Evolutionary conservation across 352 stramenopile species (phyloP).

Genomic region (Pythium aristosporum): DNA sequence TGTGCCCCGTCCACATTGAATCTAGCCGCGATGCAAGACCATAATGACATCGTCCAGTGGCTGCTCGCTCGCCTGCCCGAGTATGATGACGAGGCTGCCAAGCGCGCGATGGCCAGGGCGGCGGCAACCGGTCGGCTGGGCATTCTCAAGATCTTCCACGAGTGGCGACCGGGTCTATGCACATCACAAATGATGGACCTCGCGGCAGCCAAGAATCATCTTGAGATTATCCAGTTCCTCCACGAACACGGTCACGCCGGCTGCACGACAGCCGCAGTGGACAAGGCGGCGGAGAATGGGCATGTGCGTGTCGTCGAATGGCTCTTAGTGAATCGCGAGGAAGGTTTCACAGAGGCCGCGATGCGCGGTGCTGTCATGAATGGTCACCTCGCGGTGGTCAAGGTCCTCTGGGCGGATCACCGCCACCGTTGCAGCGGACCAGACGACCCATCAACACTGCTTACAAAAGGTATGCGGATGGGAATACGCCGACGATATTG

Average conservation of each 20-base stretch:
- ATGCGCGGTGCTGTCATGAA: conserved; percentile 9
- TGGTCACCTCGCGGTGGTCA: conserved; percentile 13
- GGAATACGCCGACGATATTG: too few species aligned
- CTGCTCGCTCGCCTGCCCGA: background rate
- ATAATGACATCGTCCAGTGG: conserved; percentile 20
- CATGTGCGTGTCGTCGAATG: background rate
- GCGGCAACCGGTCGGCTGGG: conserved; percentile 21
- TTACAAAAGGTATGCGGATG: too few species aligned
- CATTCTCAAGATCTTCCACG: conserved; percentile 17
- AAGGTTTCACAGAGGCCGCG: conserved; percentile 3
- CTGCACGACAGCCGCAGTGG: background rate
- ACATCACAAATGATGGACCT: conserved; percentile 10
- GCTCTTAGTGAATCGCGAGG: conserved; percentile 10
- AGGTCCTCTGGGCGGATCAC: background rate
- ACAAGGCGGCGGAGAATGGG: background rate
- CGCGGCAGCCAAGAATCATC: conserved; percentile 20
- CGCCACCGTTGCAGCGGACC: too few species aligned
- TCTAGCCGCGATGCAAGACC: conserved; percentile 11
- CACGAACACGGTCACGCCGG: conserved; percentile 6
- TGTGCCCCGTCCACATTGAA: background rate
- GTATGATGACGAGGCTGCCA: background rate
- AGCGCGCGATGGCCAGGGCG: conserved; percentile 9
- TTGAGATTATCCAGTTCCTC: conserved; percentile 21
- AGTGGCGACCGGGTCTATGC: background rate
- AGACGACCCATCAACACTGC: too few species aligned